phyloP scores from a whole-genome alignment of 768 basidiomycete species.

The Auricularia heimuer region DNA sequence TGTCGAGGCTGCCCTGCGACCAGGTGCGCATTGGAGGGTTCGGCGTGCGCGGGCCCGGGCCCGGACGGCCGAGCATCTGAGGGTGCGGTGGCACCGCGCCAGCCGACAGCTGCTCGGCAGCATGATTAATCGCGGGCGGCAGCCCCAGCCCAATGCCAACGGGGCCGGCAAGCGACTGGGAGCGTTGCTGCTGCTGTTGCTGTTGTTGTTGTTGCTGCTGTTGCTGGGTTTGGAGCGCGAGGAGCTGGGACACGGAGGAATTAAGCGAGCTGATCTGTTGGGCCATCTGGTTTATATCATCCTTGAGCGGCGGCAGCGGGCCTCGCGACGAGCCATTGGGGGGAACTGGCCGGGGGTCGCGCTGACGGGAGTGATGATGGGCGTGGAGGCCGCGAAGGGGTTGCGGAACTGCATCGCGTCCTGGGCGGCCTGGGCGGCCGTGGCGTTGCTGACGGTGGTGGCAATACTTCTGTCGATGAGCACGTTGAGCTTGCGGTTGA shows the following conservation, averaged over 20 bases:
- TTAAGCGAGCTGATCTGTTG: conserved; percentile 72
- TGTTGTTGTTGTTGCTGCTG: conserved; percentile 22
- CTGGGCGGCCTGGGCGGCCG: conserved; percentile 37
- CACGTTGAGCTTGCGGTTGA: conserved; percentile 68
- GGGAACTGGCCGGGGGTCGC: conserved; percentile 17
- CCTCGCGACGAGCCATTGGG: conserved; percentile 46
- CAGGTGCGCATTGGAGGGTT: conserved; percentile 64
- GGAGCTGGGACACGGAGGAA: conserved; percentile 75
- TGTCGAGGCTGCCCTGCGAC: conserved; percentile 72
- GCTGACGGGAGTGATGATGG: conserved; percentile 15
- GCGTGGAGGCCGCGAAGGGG: conserved; percentile 47
- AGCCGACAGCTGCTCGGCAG: background rate
- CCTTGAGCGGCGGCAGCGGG: conserved; percentile 49
- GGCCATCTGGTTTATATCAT: conserved; percentile 68
- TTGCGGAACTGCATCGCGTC: conserved; percentile 50
- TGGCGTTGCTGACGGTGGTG: conserved; percentile 14
- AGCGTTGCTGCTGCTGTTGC: conserved; percentile 1
- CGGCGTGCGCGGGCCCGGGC: conserved; percentile 4
- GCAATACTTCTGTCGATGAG: conserved; percentile 59
- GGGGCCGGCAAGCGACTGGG: background rate
- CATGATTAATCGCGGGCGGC: background rate
- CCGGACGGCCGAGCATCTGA: background rate
- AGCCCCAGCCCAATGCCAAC: background rate
- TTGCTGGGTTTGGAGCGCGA: conserved; percentile 69
- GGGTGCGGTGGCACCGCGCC: background rate